phyloP scores from a whole-genome alignment of 2,329 filamentous ascomycete species.

The Colletotrichum sojae region DNA sequence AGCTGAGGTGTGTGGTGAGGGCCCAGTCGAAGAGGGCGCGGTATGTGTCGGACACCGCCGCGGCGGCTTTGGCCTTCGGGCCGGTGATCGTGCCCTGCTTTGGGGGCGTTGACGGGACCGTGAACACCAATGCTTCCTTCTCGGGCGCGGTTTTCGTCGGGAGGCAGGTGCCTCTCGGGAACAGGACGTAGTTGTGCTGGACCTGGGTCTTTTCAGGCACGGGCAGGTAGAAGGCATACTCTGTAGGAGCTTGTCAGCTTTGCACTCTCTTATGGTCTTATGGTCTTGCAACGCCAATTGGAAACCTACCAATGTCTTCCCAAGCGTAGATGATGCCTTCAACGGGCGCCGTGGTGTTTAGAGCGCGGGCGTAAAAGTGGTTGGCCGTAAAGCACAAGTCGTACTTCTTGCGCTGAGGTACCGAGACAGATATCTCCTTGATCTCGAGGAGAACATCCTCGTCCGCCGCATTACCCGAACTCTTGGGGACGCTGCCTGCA shows the following conservation, averaged over 20 bases:
- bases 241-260: conserved; percentile 51
- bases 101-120: conserved; percentile 70
- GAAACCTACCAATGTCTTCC: conserved; percentile 70
- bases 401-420: conserved; percentile 78
- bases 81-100: conserved; percentile 72
- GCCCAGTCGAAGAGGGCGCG: conserved; percentile 74
- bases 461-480: conserved; percentile 56
- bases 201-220: conserved; percentile 76
- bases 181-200: conserved; percentile 76
- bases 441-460: conserved; percentile 71
- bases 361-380: conserved; percentile 70
- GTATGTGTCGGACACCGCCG: conserved; percentile 71
- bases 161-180: conserved; percentile 69
- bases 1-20: conserved; percentile 65
- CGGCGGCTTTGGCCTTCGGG: conserved; percentile 62
- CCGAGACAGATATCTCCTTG: conserved; percentile 77
- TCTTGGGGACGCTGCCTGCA: conserved; percentile 41
- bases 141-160: conserved; percentile 61
- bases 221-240: conserved; percentile 74
- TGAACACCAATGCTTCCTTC: conserved; percentile 75
- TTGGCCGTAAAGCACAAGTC: conserved; percentile 73
- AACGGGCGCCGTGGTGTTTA: conserved; percentile 66
- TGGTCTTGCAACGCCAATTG: accelerated
- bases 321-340: conserved; percentile 71
- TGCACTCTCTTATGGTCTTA: background rate